phyloP scores from a whole-genome alignment of 1,139 yeast genomes.

The Hanseniaspora uvarum region DNA sequence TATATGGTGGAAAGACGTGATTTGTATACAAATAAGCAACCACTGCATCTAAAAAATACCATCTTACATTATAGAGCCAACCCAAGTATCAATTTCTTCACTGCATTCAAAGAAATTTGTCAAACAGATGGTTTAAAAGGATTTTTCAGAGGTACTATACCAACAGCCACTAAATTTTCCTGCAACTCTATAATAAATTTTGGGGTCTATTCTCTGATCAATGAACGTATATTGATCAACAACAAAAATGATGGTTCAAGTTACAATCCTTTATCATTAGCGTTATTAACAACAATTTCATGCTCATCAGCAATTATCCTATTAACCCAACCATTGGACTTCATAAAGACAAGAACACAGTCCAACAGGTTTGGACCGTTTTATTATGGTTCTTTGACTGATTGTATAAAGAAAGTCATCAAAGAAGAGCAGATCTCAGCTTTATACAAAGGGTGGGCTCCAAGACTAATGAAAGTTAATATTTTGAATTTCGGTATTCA shows the following conservation, averaged over 20 bases:
- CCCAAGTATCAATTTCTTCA: slow-evolving; percentile 47
- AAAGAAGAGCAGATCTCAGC: slow-evolving; percentile 54
- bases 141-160: slow-evolving; percentile 69
- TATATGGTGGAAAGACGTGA: slow-evolving; percentile 15
- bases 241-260: background rate
- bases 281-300: slow-evolving; percentile 29
- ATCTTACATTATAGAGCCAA: slow-evolving; percentile 21
- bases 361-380: slow-evolving; percentile 50
- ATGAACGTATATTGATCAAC: background rate
- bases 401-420: slow-evolving; percentile 64
- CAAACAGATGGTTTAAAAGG: slow-evolving; percentile 65
- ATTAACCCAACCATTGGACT: slow-evolving; percentile 84
- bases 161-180: slow-evolving; percentile 71
- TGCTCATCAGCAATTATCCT: slow-evolving; percentile 60
- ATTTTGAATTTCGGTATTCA: slow-evolving; percentile 65
- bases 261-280: background rate
- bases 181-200: slow-evolving; percentile 74
- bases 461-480: slow-evolving; percentile 68
- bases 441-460: slow-evolving; percentile 72
- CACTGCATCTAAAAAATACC: slow-evolving; percentile 7
- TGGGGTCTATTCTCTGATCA: slow-evolving; percentile 53
- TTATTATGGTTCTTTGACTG: slow-evolving; percentile 50
- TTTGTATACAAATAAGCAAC: slow-evolving; percentile 4
- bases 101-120: slow-evolving; percentile 57
- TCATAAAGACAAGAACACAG: slow-evolving; percentile 80